Evolutionary conservation across 768 basidiomycete species (phyloP).

Genomic region (Leccinellum rugosiceps): DNA sequence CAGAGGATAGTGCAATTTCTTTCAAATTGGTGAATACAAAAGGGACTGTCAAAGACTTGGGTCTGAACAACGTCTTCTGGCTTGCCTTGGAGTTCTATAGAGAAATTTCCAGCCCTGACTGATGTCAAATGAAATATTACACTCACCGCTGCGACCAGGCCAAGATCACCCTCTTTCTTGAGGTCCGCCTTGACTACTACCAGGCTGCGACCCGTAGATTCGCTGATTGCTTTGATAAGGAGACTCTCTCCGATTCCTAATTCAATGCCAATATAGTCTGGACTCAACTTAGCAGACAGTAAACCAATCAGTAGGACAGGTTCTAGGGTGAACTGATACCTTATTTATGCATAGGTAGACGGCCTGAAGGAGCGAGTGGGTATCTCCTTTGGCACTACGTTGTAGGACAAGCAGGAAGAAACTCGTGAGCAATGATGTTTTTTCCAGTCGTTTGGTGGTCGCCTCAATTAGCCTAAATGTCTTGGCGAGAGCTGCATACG

Average conservation of each 20-base stretch:
- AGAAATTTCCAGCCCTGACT: neutral
- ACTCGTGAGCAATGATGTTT: slow-evolving; percentile 81
- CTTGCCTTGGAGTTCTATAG: slow-evolving; percentile 87
- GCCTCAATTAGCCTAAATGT: slow-evolving; percentile 87
- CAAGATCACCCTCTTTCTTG: slow-evolving; percentile 93
- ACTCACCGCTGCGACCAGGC: slow-evolving; percentile 90
- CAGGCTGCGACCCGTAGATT: slow-evolving; percentile 88
- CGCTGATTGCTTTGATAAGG: slow-evolving; percentile 91
- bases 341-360: slow-evolving; percentile 97
- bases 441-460: slow-evolving; percentile 94
- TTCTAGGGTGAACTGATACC: slow-evolving; percentile 42
- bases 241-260: slow-evolving; percentile 95
- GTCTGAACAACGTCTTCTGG: slow-evolving; percentile 93
- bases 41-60: slow-evolving; percentile 84
- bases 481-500: slow-evolving; percentile 89
- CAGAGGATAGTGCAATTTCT: slow-evolving; percentile 84
- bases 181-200: slow-evolving; percentile 85
- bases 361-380: slow-evolving; percentile 74
- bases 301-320: neutral
- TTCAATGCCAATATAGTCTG: slow-evolving; percentile 93
- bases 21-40: slow-evolving; percentile 87
- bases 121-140: neutral
- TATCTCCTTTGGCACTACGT: slow-evolving; percentile 72
- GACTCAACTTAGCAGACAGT: slow-evolving; percentile 61
- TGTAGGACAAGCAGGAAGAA: slow-evolving; percentile 90